phyloP scores from a whole-genome alignment of 805 yeast species.

The Isabelozyma rhagii region DNA sequence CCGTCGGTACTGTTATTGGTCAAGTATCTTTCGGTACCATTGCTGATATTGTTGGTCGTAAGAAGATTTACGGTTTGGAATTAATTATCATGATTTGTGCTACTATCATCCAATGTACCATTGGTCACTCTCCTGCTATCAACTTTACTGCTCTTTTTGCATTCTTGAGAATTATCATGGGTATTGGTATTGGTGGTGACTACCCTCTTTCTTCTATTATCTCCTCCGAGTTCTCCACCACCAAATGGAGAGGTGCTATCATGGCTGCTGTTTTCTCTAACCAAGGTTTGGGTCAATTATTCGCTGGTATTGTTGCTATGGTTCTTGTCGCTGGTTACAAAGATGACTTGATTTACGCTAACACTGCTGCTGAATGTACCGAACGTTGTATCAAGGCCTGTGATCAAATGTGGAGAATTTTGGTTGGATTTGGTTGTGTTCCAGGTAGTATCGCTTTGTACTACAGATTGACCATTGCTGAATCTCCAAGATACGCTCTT shows the following conservation, averaged over 20 bases:
- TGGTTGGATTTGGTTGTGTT: constrained; percentile 85
- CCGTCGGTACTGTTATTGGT: constrained; percentile 92
- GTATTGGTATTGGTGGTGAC: constrained; percentile 98
- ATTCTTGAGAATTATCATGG: constrained; percentile 82
- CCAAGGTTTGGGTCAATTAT: constrained; percentile 94
- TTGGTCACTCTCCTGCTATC: constrained; percentile 71
- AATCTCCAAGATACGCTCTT: constrained; percentile 87
- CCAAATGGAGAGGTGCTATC: constrained; percentile 97
- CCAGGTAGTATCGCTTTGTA: constrained; percentile 84
- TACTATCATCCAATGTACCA: constrained; percentile 70
- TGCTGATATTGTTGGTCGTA: constrained; percentile 84
- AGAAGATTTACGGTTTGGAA: constrained; percentile 83
- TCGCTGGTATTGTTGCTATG: constrained; percentile 82
- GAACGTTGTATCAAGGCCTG: constrained; percentile 68
- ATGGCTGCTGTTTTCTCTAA: constrained; percentile 96
- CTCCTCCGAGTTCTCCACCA: constrained; percentile 88
- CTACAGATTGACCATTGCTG: constrained; percentile 91
- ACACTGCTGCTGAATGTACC: constrained; percentile 58
- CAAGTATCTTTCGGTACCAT: constrained; percentile 80
- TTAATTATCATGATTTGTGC: constrained; percentile 80
- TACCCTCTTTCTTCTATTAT: constrained; percentile 92
- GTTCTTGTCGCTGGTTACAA: constrained; percentile 77
- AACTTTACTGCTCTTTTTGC: constrained; percentile 70
- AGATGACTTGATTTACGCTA: constrained; percentile 50
- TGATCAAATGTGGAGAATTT: constrained; percentile 93